Evolutionary conservation across 2,329 filamentous ascomycete species (phyloP).

Genomic region (Rutstroemia sp.): DNA sequence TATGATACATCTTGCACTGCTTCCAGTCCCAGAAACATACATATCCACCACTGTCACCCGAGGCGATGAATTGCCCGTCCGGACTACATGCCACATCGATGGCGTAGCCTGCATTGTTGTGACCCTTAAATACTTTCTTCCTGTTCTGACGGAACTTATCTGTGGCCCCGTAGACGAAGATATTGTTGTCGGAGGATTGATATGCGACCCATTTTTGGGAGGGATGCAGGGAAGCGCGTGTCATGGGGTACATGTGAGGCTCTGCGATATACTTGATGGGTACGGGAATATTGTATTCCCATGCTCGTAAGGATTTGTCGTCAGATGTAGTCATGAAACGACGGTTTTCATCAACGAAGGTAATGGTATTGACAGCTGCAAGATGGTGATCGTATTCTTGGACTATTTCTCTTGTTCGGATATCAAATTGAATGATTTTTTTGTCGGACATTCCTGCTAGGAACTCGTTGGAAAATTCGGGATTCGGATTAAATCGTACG

Average conservation of each 20-base stretch:
- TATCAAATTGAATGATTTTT: slow-evolving; percentile 97
- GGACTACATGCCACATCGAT: slow-evolving; percentile 84
- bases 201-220: slow-evolving; percentile 91
- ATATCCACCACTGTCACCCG: slow-evolving; percentile 80
- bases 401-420: slow-evolving; percentile 68
- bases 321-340: slow-evolving; percentile 98
- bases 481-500: slow-evolving; percentile 81
- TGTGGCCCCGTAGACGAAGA: slow-evolving; percentile 87
- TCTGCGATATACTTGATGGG: slow-evolving; percentile 98
- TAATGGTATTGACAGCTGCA: slow-evolving; percentile 95
- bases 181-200: slow-evolving; percentile 91
- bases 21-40: slow-evolving; percentile 99
- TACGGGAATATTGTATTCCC: slow-evolving; percentile 98
- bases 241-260: slow-evolving; percentile 96
- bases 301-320: slow-evolving; percentile 90
- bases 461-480: slow-evolving; percentile 77
- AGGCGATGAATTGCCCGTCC: slow-evolving; percentile 85
- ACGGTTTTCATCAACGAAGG: slow-evolving; percentile 88
- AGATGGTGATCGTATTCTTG: slow-evolving; percentile 99
- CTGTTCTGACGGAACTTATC: slow-evolving; percentile 97
- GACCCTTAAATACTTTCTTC: slow-evolving; percentile 92
- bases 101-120: slow-evolving; percentile 91
- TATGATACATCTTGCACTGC: slow-evolving; percentile 98
- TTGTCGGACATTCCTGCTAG: slow-evolving; percentile 97
- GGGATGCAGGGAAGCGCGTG: slow-evolving; percentile 75